These are phyloP conservation scores for Xylaria venustula DNA, from an alignment of 495 filamentous ascomycete species.

Conservation along the genomic window DNA sequence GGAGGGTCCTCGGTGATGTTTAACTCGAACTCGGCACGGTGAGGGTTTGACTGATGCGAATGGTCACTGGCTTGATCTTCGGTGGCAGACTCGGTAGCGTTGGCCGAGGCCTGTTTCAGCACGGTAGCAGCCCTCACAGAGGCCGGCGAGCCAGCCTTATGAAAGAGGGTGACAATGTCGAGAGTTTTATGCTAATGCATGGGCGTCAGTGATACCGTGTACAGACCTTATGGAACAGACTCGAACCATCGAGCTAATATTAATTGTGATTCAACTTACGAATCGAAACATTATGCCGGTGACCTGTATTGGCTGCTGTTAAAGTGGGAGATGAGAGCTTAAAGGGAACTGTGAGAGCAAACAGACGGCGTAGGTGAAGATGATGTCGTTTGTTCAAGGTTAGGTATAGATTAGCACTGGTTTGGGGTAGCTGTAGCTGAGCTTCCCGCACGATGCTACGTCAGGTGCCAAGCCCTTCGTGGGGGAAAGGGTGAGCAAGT, in stretches of 20 bases:
- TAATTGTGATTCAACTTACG: constrained; percentile 26
- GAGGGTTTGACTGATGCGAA: constrained; percentile 45
- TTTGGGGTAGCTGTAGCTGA: constrained; percentile 17
- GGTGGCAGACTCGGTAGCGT: constrained; percentile 55
- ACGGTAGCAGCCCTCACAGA: constrained; percentile 67
- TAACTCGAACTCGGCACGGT: constrained; percentile 74
- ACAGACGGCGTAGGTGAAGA: background rate
- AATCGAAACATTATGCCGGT: constrained; percentile 40
- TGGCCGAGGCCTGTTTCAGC: constrained; percentile 71
- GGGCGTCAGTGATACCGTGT: too few species aligned
- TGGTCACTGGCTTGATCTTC: constrained; percentile 66
- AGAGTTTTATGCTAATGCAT: constrained; percentile 66
- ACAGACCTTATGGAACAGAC: background rate
- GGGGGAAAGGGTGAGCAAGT: too few species aligned
- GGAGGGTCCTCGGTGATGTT: constrained; percentile 79
- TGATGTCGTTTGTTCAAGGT: background rate
- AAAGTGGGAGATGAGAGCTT: too few species aligned
- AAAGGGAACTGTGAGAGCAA: too few species aligned
- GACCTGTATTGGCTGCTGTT: background rate
- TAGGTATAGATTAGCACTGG: constrained; percentile 11
- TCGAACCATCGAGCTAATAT: too few species aligned
- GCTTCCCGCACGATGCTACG: constrained; percentile 10
- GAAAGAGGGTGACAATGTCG: constrained; percentile 95
- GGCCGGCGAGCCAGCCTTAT: constrained; percentile 64
- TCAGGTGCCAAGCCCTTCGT: constrained; percentile 2